Evolutionary conservation across 495 filamentous ascomycete genomes (phyloP).

Genomic region (Schizothecium vesticola): DNA sequence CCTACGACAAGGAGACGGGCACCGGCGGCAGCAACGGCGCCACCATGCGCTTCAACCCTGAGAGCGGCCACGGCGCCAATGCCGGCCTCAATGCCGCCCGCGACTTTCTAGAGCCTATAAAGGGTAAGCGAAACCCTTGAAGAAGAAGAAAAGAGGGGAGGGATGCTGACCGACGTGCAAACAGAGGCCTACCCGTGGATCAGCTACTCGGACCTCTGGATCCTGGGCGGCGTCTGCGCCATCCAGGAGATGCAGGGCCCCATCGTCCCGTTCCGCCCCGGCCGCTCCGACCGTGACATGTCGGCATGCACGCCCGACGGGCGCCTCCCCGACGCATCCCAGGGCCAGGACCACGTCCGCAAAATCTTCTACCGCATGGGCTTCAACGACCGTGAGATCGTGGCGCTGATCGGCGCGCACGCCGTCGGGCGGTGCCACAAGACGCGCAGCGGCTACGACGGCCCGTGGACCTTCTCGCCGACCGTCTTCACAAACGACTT

Average conservation of each 20-base stretch:
- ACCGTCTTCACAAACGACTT: conserved; percentile 94
- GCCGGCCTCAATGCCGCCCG: conserved; percentile 83
- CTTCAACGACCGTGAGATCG: conserved; percentile 95
- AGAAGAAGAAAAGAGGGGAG: background rate
- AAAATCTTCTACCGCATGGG: conserved; percentile 96
- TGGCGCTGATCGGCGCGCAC: conserved; percentile 85
- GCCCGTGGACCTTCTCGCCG: conserved; percentile 95
- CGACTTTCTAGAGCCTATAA: conserved; percentile 87
- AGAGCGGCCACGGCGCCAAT: conserved; percentile 89
- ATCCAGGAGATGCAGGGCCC: conserved; percentile 96
- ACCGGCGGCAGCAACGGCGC: conserved; percentile 95
- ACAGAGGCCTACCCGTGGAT: conserved; percentile 88
- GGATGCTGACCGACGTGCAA: conserved; percentile 28
- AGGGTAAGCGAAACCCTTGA: conserved; percentile 47
- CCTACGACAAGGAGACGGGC: conserved; percentile 80
- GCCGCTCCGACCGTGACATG: conserved; percentile 77
- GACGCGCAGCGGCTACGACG: conserved; percentile 81
- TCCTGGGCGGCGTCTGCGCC: conserved; percentile 75
- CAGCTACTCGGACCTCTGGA: conserved; percentile 94
- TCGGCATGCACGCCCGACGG: conserved; percentile 89
- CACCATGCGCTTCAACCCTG: conserved; percentile 95
- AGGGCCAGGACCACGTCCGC: conserved; percentile 79
- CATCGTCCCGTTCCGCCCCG: conserved; percentile 81
- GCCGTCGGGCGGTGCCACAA: conserved; percentile 89
- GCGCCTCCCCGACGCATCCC: conserved; percentile 82